Percentiles rank a stretch among this genome's conserved stretches.
These are phyloP conservation scores for Vachellia pachyceras DNA, from an alignment of 306 rosid genomes.

Conservation along the genomic window DNA sequence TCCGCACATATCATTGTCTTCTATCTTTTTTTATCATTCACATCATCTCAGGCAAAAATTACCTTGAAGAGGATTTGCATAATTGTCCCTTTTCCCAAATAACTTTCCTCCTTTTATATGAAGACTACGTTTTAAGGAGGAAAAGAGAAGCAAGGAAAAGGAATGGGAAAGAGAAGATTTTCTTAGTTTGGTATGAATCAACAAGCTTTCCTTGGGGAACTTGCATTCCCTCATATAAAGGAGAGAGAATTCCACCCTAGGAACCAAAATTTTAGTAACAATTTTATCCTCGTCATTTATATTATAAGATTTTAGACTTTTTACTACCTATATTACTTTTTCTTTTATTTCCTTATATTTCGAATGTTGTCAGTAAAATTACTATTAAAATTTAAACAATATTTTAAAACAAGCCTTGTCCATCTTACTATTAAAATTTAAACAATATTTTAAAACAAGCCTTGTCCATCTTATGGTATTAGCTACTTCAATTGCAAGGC, in stretches of 20 bases:
- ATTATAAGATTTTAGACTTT: neutral
- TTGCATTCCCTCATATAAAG: neutral
- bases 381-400: neutral
- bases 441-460: neutral
- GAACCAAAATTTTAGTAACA: neutral
- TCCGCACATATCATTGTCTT: neutral
- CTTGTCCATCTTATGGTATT: too few relatives aligned
- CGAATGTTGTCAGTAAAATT: neutral
- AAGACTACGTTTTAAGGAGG: neutral
- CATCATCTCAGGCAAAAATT: neutral
- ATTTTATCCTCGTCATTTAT: neutral
- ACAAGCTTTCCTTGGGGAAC: neutral
- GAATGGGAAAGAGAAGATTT: neutral
- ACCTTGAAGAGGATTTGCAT: neutral
- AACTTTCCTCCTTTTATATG: neutral
- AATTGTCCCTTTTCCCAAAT: neutral
- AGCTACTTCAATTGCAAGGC: too few relatives aligned
- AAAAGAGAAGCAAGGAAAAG: neutral
- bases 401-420: too few relatives aligned
- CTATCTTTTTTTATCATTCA: neutral
- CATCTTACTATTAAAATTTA: neutral
- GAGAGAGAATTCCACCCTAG: neutral
- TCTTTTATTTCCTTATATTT: neutral
- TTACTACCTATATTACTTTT: neutral
- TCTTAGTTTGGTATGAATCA: neutral